Conservation (phyloP, 2,329 filamentous ascomycete genomes). For the Kalaharituber pfeilii region DNA sequence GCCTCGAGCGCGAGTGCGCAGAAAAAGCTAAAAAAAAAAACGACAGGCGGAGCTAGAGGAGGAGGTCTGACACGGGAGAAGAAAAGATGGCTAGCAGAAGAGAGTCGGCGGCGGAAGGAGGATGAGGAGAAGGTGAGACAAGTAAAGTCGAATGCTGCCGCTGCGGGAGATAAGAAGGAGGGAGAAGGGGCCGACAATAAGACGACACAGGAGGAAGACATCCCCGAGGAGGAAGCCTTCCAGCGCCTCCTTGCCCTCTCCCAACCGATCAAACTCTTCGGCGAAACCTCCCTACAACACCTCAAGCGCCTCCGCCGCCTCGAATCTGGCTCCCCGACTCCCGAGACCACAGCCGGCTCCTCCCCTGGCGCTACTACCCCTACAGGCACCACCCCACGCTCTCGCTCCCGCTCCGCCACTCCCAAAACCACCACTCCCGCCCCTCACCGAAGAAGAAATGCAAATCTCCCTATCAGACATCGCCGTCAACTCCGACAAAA, state of each 20-base stretch:
- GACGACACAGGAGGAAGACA: conserved; percentile 10
- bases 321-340: neutral
- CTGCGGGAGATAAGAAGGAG: too few species aligned
- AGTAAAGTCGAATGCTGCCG: conserved; percentile 28
- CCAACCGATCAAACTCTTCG: conserved; percentile 62
- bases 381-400: too few species aligned
- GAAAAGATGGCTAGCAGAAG: conserved; percentile 60
- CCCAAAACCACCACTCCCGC: conserved; percentile 25
- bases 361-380: too few species aligned
- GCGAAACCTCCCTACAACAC: conserved; percentile 48
- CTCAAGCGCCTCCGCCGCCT: conserved; percentile 16
- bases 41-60: conserved; percentile 81
- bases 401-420: neutral
- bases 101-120: conserved; percentile 51
- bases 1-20: conserved; percentile 51
- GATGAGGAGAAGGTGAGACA: conserved; percentile 45
- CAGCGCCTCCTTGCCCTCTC: conserved; percentile 50
- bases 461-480: conserved; percentile 30
- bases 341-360: too few species aligned
- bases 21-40: conserved; percentile 56
- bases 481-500: conserved; percentile 45
- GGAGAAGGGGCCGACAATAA: conserved; percentile 24
- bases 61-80: conserved; percentile 49
- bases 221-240: conserved; percentile 36
- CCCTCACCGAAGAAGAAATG: conserved; percentile 36